These are phyloP conservation scores for Martiniozyma asiatica DNA, from an alignment of 1,139 yeast genomes.

Conservation along the genomic window DNA sequence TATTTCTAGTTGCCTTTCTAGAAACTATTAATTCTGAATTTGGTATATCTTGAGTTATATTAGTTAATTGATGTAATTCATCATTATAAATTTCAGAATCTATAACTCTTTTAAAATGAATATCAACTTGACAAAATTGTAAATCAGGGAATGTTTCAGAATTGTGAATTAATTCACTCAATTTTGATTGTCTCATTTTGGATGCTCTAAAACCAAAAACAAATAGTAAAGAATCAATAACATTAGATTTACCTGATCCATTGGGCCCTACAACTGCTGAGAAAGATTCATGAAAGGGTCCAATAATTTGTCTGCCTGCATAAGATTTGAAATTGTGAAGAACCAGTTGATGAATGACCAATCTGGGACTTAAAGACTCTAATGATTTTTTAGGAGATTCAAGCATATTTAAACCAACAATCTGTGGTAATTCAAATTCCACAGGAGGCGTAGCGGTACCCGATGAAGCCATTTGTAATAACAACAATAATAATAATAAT, in stretches of 20 bases:
- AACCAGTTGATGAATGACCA: conserved; percentile 64
- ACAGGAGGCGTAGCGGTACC: too few species aligned
- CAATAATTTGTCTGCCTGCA: conserved; percentile 88
- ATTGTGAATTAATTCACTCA: conserved; percentile 83
- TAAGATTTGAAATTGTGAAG: conserved; percentile 87
- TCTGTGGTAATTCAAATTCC: too few species aligned
- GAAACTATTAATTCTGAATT: conserved; percentile 58
- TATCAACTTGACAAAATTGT: conserved; percentile 78
- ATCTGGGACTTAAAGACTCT: conserved; percentile 24
- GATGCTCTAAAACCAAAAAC: conserved; percentile 96
- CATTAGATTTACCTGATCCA: conserved; percentile 96
- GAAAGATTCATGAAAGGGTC: conserved; percentile 88
- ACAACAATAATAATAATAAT: not conserved
- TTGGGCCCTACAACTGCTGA: conserved; percentile 99
- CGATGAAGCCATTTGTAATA: conserved; percentile 1
- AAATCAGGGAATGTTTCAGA: conserved; percentile 60
- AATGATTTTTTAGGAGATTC: not conserved
- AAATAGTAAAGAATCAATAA: conserved; percentile 87
- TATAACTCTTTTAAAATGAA: conserved; percentile 71
- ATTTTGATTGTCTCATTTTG: conserved; percentile 92
- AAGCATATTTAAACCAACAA: too few species aligned
- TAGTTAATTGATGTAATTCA: too few species aligned
- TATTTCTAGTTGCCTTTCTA: conserved; percentile 68
- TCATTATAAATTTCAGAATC: too few species aligned
- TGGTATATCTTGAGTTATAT: conserved; percentile 34